phyloP scores from a whole-genome alignment of 805 yeast species.

The Cyberlindnera sargentensis region DNA sequence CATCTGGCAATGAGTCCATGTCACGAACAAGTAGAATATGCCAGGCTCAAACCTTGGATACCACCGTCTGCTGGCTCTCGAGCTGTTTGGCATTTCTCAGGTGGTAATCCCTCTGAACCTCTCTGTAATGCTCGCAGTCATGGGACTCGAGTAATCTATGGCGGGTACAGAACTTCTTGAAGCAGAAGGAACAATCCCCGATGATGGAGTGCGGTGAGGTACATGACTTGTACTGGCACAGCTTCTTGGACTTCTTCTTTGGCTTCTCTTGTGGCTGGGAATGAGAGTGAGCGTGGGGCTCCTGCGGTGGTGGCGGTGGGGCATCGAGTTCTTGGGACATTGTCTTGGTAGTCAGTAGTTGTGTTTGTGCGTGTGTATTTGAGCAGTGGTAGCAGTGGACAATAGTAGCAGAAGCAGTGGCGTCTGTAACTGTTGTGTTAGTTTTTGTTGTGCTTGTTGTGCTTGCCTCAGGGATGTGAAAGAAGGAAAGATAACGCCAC shows the following conservation, averaged over 20 bases:
- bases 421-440: too few relatives aligned
- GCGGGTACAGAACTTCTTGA: constrained; percentile 58
- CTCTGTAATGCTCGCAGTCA: constrained; percentile 50
- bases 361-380: too few relatives aligned
- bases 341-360: too few relatives aligned
- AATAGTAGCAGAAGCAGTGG: too few relatives aligned
- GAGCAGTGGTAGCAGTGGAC: too few relatives aligned
- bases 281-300: background rate
- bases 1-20: too few relatives aligned
- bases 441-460: too few relatives aligned
- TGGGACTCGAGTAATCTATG: constrained; percentile 61
- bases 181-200: constrained; percentile 58
- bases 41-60: constrained; percentile 37
- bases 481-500: too few relatives aligned
- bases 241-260: constrained; percentile 25
- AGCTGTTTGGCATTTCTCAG: constrained; percentile 58
- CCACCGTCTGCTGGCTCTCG: constrained; percentile 53
- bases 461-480: too few relatives aligned
- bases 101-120: constrained; percentile 52
- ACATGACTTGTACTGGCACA: constrained; percentile 21
- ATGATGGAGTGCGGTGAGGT: constrained; percentile 35
- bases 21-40: background rate
- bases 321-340: too few relatives aligned
- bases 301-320: background rate
- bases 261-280: constrained; percentile 9